Conservation (phyloP, 2,329 filamentous ascomycete species). For the Dendryphion nanum region DNA sequence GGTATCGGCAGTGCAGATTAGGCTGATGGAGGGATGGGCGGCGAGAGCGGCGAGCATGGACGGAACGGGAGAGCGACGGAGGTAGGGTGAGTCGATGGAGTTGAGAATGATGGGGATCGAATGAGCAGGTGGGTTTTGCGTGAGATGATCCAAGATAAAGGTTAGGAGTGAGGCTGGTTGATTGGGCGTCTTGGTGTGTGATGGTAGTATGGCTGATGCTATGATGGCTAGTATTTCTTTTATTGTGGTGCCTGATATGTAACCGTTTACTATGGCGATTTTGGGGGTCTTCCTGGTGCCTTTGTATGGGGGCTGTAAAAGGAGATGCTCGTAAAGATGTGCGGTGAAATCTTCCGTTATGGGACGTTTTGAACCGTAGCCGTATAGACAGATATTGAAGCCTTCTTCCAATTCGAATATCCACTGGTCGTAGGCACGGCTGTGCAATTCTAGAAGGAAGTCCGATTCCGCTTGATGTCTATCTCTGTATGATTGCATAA, state of each 20-base stretch:
- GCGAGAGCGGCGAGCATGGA: slow-evolving; percentile 74
- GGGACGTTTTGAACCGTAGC: slow-evolving; percentile 82
- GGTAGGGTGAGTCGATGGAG: slow-evolving; percentile 76
- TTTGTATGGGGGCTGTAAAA: slow-evolving; percentile 23
- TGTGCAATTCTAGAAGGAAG: slow-evolving; percentile 72
- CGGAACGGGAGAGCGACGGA: slow-evolving; percentile 71
- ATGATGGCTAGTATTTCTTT: slow-evolving; percentile 71
- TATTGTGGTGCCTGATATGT: slow-evolving; percentile 64
- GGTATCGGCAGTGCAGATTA: slow-evolving; percentile 82
- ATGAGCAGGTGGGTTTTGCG: slow-evolving; percentile 35
- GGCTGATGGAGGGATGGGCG: slow-evolving; percentile 66
- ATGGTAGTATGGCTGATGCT: slow-evolving; percentile 58
- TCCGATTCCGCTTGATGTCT: slow-evolving; percentile 68
- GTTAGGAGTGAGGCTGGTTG: slow-evolving; percentile 70
- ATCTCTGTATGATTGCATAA: slow-evolving; percentile 64
- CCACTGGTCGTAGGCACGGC: slow-evolving; percentile 87
- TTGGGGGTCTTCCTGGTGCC: slow-evolving; percentile 46
- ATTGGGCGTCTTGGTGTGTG: slow-evolving; percentile 56
- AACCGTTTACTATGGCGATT: slow-evolving; percentile 86
- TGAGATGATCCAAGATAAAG: slow-evolving; percentile 62
- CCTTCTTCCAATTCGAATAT: slow-evolving; percentile 81
- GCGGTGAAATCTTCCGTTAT: slow-evolving; percentile 75
- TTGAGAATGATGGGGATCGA: slow-evolving; percentile 72
- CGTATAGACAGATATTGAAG: slow-evolving; percentile 89
- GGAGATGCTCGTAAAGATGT: slow-evolving; percentile 57